These are phyloP conservation scores for Lecanicillium sp. DNA, from an alignment of 2,329 filamentous ascomycete genomes.

Conservation along the genomic window DNA sequence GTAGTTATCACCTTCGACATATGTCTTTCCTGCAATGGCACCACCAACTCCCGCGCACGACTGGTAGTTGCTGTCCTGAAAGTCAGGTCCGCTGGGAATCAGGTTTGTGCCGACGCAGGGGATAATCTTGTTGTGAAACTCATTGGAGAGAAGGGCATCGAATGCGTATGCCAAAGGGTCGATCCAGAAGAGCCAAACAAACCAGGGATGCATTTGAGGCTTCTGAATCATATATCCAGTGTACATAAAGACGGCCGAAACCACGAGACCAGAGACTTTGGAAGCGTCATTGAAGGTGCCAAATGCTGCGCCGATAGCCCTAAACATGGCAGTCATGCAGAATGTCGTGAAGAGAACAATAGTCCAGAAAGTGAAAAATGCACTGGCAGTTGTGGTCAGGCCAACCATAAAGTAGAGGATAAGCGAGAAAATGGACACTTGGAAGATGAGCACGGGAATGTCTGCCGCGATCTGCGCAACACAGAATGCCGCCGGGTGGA, in stretches of 20 bases:
- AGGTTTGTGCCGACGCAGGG: constrained; percentile 41
- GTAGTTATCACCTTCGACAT: constrained; percentile 51
- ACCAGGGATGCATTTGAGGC: constrained; percentile 55
- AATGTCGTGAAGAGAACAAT: constrained; percentile 43
- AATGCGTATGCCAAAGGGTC: constrained; percentile 65
- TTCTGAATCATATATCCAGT: constrained; percentile 57
- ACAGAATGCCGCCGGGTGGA: constrained; percentile 52
- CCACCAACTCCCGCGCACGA: constrained; percentile 53
- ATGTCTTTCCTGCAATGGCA: constrained; percentile 37
- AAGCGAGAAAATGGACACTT: constrained; percentile 49
- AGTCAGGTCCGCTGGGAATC: constrained; percentile 42
- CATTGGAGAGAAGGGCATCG: constrained; percentile 61
- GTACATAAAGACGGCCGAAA: constrained; percentile 51
- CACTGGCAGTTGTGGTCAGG: constrained; percentile 59
- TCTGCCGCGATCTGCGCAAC: constrained; percentile 47
- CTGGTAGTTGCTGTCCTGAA: constrained; percentile 32
- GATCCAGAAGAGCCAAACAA: constrained; percentile 57
- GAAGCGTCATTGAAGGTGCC: constrained; percentile 50
- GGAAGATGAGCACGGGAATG: constrained; percentile 48
- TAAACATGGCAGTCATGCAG: constrained; percentile 52
- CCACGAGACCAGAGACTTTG: constrained; percentile 43
- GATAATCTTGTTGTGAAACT: constrained; percentile 54
- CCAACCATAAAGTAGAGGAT: constrained; percentile 62
- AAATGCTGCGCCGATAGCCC: constrained; percentile 47
- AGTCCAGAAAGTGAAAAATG: constrained; percentile 60